These are phyloP conservation scores for Candida ipomoeae DNA, from an alignment of 805 yeast species.

Conservation along the genomic window DNA sequence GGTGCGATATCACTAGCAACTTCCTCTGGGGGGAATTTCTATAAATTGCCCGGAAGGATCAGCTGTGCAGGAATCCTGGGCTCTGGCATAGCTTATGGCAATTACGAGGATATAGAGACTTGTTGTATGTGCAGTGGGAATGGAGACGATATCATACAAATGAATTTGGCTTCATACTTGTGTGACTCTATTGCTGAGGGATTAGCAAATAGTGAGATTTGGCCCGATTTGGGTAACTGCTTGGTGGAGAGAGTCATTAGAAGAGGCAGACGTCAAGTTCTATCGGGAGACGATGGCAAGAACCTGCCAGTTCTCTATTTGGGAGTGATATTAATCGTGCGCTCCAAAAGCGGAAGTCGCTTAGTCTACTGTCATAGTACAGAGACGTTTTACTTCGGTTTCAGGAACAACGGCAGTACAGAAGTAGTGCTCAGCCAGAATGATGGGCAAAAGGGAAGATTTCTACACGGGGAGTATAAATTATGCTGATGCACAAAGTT, in stretches of 20 bases:
- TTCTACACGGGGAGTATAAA: conserved; percentile 16
- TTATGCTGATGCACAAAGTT: neutral
- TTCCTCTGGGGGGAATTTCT: conserved; percentile 54
- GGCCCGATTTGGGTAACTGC: conserved; percentile 18
- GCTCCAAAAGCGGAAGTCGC: neutral
- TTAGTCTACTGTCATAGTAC: conserved; percentile 19
- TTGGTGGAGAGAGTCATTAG: conserved; percentile 17
- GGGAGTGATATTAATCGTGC: conserved; percentile 26
- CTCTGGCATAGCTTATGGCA: conserved; percentile 32
- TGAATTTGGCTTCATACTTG: conserved; percentile 35
- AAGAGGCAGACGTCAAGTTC: conserved; percentile 7
- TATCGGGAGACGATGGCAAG: conserved; percentile 13
- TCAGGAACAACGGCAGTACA: conserved; percentile 9
- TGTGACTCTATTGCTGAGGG: conserved; percentile 17
- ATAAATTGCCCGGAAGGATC: conserved; percentile 46
- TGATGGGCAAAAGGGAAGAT: conserved; percentile 6
- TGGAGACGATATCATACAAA: conserved; percentile 50
- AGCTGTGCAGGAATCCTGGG: conserved; percentile 55
- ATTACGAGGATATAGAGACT: conserved; percentile 19
- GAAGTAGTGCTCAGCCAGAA: conserved; percentile 17
- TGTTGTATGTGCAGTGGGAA: conserved; percentile 48
- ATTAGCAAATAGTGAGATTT: conserved; percentile 9
- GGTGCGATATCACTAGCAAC: conserved; percentile 22
- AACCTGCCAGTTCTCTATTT: conserved; percentile 22
- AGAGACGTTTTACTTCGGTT: conserved; percentile 23